phyloP scores from a whole-genome alignment of 495 filamentous ascomycete genomes.

The Neurospora sp. region DNA sequence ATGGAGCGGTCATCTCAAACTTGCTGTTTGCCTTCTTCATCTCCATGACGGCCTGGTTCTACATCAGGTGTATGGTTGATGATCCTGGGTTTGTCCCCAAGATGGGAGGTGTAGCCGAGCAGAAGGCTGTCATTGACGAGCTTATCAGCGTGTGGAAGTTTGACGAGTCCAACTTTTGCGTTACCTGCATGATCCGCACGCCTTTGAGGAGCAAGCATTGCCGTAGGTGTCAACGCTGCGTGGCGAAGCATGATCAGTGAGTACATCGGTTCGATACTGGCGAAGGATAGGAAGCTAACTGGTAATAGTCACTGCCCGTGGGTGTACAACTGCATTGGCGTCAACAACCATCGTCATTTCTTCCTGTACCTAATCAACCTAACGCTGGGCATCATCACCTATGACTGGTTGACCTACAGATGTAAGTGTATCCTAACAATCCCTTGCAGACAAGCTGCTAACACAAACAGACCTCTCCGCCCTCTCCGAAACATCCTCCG shows the following conservation, averaged over 20 bases:
- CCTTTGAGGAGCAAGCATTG: constrained; percentile 95
- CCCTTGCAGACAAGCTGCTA: background rate
- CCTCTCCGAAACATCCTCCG: constrained; percentile 18
- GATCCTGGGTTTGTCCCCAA: constrained; percentile 97
- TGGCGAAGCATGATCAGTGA: constrained; percentile 96
- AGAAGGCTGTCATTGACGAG: constrained; percentile 78
- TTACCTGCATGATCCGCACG: constrained; percentile 83
- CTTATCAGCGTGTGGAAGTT: constrained; percentile 77
- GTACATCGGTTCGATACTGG: constrained; percentile 18
- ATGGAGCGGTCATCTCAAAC: constrained; percentile 59
- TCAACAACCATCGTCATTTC: constrained; percentile 94
- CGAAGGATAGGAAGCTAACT: constrained; percentile 16
- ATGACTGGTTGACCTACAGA: constrained; percentile 37
- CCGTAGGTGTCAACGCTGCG: constrained; percentile 77
- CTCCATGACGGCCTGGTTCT: constrained; percentile 70
- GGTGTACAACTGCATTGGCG: constrained; percentile 91
- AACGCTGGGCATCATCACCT: constrained; percentile 61
- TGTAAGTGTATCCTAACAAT: constrained; percentile 21
- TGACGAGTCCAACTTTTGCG: constrained; percentile 89
- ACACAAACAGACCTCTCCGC: constrained; percentile 22
- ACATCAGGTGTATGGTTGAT: constrained; percentile 68
- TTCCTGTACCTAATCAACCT: constrained; percentile 75
- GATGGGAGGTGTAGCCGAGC: constrained; percentile 72
- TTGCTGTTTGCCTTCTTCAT: constrained; percentile 57
- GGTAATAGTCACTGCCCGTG: constrained; percentile 84